Evolutionary conservation across 140 eudicot genomes (phyloP), one percentile per base, ranked within the genome.

Genomic region (Oenanthe javanica): DNA sequence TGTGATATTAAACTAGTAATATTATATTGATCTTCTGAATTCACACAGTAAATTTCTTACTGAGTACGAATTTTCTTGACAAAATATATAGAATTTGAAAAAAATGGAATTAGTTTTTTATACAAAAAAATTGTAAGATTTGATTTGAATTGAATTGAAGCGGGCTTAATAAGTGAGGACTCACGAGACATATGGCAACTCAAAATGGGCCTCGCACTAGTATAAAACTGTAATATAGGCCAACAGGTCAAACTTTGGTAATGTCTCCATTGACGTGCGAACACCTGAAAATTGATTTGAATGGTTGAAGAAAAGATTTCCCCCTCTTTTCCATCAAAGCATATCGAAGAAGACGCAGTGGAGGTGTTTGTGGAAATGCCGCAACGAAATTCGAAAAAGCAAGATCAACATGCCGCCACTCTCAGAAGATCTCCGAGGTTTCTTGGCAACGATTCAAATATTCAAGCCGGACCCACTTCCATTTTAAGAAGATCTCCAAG

Each of bases 351-450:
- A 70, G 23, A 77, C 81, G 47, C 69, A 45, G 74, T 79, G 76
- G 71, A 82, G 50, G 85, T 81, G 96, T 84, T 89, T 80, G 98
- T 47, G 67, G 79, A 90, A 92, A 92, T 94, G 97, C 87, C 89
- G 54, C 75, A 78, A 5, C 80, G 76, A 87, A 85, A 82, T 46
- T 69, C 84, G 84, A 48, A 6, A 80, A 75, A 70, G 11, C 38
- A 47, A 78, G 74, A 82, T 10, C 75, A 78, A 15, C 76, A 81
- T 71, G 38, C 88, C 51, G 61, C 76, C 69, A 46, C 66, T 74
- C 90, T 83, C 47, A 84, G 97, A 72, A 73, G 97, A 77, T 94
- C 97, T 38, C 93, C 97, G 2, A 87, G 96, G 64, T 80, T 90
- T 69, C 81, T 47, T 69, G 88, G 72, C 25, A 55, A 21, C n/a